Evolutionary conservation across 148 eudicot species (phyloP).

Genomic region (Silene uniflora): DNA sequence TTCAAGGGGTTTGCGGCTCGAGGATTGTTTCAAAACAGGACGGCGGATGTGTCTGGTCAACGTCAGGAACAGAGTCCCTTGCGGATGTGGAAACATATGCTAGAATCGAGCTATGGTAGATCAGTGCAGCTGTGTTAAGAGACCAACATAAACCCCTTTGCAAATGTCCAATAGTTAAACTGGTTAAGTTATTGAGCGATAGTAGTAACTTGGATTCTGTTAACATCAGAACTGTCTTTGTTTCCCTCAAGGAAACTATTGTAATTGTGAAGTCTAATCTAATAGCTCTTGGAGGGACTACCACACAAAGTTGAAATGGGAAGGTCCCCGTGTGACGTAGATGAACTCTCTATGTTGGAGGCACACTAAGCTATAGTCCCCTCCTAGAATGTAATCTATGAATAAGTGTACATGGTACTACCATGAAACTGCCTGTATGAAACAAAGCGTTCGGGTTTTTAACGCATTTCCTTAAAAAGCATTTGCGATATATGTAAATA

Average conservation of each 20-base stretch:
- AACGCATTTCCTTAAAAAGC: too few relatives aligned
- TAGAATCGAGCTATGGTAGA: constrained; percentile 38
- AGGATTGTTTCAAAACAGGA: constrained; percentile 36
- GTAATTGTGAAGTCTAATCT: neutral
- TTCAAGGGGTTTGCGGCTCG: constrained; percentile 69
- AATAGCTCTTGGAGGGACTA: neutral
- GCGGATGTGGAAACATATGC: constrained; percentile 46
- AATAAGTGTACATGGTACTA: too few relatives aligned
- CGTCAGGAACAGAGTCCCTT: constrained; percentile 35
- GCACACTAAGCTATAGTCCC: too few relatives aligned
- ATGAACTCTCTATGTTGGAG: too few relatives aligned
- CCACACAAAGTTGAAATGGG: too few relatives aligned
- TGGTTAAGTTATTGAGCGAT: neutral
- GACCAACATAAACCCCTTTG: neutral
- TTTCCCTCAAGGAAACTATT: neutral
- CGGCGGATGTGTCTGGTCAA: constrained; percentile 21
- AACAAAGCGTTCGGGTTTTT: too few relatives aligned
- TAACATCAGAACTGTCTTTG: neutral
- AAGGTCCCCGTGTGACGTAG: too few relatives aligned
- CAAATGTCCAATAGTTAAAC: neutral
- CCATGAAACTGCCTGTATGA: too few relatives aligned
- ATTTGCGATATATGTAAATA: too few relatives aligned
- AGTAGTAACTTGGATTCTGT: neutral
- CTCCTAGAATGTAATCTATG: too few relatives aligned
- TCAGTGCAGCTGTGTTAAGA: constrained; percentile 29